Base-by-base conservation (phyloP, 208 protist species). In the Trypanosomatidae sp. region DNA sequence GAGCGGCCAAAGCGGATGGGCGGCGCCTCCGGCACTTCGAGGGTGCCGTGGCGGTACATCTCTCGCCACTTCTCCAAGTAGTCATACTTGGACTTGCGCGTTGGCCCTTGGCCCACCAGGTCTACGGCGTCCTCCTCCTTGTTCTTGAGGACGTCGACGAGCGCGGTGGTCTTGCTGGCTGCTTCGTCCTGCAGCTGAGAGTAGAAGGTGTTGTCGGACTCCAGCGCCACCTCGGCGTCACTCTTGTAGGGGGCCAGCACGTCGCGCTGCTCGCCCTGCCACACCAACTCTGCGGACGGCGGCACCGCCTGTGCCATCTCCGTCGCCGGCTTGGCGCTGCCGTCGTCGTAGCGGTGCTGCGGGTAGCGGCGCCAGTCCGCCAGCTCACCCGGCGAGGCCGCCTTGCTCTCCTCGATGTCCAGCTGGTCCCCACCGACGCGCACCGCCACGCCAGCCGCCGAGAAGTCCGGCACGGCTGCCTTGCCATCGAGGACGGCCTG, bases 21-120 rank as follows among this genome's bases (percentile, higher is more conserved):
- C 15, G 90, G 89, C 13, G 66, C 76, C n/a, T 93, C 89, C 28
- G 93, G 90, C 4, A 80, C 91, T 60, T 97, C 93, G 39, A 97
- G 88, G 2, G 91, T 95, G 56, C 93, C 93, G 71, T 95, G 90
- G 6, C 86, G 88, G 76, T 97, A 97, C 93, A 97, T 97, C 62
- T 95, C 89, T n/a, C 90, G 72, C 89, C 91, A 97, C 76, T 95
- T 94, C 66, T 90, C 81, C 62, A 97, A 76, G 74, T 97, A 97
- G 74, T 97, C 93, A 73, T 94, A 90, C 82, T 95, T 95, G 44
- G 92, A 94, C 4, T 83, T 85, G 44, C 90, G 82, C 22, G 90
- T 95, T 0, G 87, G 47, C 30, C 89, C 88, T 28, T 84, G 71
- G 15, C 84, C 86, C n/a, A 74, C 69, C n/a, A 91, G 71, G 12